Conservation (phyloP, 2,329 filamentous ascomycete species). For the Microdochium paspali region DNA sequence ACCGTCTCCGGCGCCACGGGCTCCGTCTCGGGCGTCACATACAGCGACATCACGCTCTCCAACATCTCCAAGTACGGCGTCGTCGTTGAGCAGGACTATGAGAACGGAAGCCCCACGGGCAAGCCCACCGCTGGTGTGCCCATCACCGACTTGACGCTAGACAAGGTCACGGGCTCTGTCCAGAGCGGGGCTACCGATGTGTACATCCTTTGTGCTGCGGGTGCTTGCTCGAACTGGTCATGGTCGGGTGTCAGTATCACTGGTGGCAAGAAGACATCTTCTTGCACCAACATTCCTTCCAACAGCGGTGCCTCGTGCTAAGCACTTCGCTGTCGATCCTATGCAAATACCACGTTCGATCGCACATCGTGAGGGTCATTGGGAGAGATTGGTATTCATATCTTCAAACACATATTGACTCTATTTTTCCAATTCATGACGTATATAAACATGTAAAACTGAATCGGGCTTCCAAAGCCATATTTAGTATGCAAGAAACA, state of each 20-base stretch:
- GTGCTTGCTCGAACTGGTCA: slow-evolving; percentile 24
- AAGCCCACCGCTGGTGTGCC: slow-evolving; percentile 35
- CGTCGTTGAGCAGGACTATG: slow-evolving; percentile 42
- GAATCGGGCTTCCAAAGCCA: too few species aligned
- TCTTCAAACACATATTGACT: too few species aligned
- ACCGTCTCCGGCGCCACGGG: slow-evolving; percentile 37
- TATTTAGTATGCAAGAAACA: too few species aligned
- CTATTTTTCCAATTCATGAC: too few species aligned
- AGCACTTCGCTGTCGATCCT: too few species aligned
- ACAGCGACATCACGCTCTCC: slow-evolving; percentile 34
- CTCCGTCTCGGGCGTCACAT: slow-evolving; percentile 34
- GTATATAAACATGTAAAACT: too few species aligned
- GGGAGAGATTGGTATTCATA: too few species aligned
- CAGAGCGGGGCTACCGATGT: slow-evolving; percentile 17
- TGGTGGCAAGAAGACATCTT: slow-evolving; percentile 38
- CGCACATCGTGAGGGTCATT: too few species aligned
- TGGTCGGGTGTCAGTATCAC: slow-evolving; percentile 24
- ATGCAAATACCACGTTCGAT: too few species aligned
- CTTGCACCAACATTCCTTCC: slow-evolving; percentile 41
- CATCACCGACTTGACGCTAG: slow-evolving; percentile 31
- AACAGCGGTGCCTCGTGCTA: slow-evolving; percentile 11
- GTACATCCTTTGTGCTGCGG: slow-evolving; percentile 27
- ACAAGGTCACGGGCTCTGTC: slow-evolving; percentile 28
- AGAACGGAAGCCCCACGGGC: slow-evolving; percentile 25
- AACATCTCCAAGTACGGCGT: slow-evolving; percentile 33